Evolutionary conservation across 768 basidiomycete genomes (phyloP).

Genomic region (Hortiboletus flavorubellus): DNA sequence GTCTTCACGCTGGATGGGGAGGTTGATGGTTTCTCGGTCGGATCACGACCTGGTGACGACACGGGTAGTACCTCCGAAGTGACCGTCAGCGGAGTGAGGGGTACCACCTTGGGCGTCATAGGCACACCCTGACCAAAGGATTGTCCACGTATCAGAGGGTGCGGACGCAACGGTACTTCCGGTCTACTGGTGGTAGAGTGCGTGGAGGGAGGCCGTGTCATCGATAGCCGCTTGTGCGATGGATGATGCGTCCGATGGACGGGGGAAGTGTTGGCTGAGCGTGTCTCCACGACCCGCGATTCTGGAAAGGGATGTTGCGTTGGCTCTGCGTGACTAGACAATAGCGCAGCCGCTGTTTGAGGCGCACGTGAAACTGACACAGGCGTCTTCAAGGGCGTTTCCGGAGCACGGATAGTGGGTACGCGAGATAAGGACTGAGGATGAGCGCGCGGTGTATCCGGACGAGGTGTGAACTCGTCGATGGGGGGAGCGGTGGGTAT

Average conservation of each 20-base stretch:
- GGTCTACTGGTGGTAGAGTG: slow-evolving; percentile 48
- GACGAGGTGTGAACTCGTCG: slow-evolving; percentile 21
- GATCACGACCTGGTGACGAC: slow-evolving; percentile 35
- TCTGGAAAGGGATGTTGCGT: slow-evolving; percentile 21
- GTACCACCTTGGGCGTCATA: slow-evolving; percentile 41
- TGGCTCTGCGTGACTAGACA: slow-evolving; percentile 10
- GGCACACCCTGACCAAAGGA: slow-evolving; percentile 49
- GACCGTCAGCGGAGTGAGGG: slow-evolving; percentile 60
- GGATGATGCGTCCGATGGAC: slow-evolving; percentile 35
- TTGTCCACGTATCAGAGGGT: slow-evolving; percentile 74
- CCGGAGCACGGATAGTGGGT: slow-evolving; percentile 31
- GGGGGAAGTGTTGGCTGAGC: slow-evolving; percentile 41
- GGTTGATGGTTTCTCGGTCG: slow-evolving; percentile 23
- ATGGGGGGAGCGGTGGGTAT: slow-evolving; percentile 7
- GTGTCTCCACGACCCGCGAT: slow-evolving; percentile 26
- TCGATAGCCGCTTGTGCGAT: slow-evolving; percentile 38
- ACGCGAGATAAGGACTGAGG: slow-evolving; percentile 33
- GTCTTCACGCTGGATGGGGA: slow-evolving; percentile 41
- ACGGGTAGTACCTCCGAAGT: slow-evolving; percentile 48
- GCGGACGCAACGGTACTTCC: slow-evolving; percentile 52
- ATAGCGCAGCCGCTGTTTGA: slow-evolving; percentile 11
- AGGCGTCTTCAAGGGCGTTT: slow-evolving; percentile 17
- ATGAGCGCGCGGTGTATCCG: slow-evolving; percentile 32
- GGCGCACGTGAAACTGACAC: slow-evolving; percentile 19
- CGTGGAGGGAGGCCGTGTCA: slow-evolving; percentile 60